phyloP scores from a whole-genome alignment of 345 rosid species.

The Orychophragmus violaceus region DNA sequence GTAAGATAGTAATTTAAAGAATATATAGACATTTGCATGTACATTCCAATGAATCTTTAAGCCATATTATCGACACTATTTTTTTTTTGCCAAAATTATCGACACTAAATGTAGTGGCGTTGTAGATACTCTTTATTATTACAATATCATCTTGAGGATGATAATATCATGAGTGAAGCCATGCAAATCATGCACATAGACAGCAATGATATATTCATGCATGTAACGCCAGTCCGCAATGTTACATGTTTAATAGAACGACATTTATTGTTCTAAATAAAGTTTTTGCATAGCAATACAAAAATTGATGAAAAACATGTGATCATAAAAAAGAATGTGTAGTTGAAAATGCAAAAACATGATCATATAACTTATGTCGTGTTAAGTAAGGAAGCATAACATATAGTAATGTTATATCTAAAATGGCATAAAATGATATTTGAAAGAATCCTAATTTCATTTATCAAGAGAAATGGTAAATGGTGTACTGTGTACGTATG shows the following conservation, averaged over 20 bases:
- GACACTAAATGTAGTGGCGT: not conserved
- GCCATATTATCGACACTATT: not conserved
- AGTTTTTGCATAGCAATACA: not conserved
- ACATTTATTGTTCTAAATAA: not conserved
- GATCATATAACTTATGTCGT: not conserved
- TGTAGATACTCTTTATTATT: not conserved
- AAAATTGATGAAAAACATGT: not conserved
- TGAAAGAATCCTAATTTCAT: not conserved
- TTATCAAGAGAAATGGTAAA: not conserved
- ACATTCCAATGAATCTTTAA: not conserved
- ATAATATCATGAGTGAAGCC: not conserved
- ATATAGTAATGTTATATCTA: not conserved
- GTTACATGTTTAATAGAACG: not conserved
- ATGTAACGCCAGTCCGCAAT: not conserved
- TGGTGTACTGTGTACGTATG: not conserved
- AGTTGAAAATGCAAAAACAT: not conserved
- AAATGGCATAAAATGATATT: not conserved
- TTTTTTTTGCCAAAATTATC: too few relatives aligned
- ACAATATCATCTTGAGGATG: not conserved
- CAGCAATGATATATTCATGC: not conserved
- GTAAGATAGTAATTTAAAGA: not conserved
- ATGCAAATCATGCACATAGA: not conserved
- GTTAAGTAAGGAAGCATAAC: not conserved
- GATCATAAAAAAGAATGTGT: not conserved
- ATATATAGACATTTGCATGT: not conserved